These are phyloP conservation scores for Stenocarpella maydis DNA, from an alignment of 2,329 filamentous ascomycete species.

Conservation along the genomic window DNA sequence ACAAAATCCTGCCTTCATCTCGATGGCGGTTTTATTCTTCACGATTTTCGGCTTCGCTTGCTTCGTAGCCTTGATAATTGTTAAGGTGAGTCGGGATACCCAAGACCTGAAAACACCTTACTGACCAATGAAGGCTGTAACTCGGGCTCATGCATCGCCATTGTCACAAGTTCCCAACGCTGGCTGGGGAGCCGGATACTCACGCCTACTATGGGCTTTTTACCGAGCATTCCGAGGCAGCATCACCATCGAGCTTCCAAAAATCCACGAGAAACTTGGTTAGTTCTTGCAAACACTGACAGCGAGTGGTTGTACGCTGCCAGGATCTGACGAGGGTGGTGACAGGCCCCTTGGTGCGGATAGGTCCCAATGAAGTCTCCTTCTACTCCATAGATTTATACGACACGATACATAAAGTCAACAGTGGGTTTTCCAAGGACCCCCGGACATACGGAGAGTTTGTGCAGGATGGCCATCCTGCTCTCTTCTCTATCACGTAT, in stretches of 20 bases:
- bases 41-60: not conserved
- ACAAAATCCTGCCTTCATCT: not conserved
- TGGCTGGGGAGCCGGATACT: conserved; percentile 37
- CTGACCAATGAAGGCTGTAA: not conserved
- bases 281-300: not conserved
- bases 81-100: not conserved
- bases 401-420: conserved; percentile 40
- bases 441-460: conserved; percentile 42
- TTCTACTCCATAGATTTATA: conserved; percentile 42
- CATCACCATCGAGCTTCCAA: conserved; percentile 38
- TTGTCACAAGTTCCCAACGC: conserved; percentile 39
- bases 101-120: not conserved
- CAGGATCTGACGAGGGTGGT: not conserved
- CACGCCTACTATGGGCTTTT: conserved; percentile 39
- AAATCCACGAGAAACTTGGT: conserved; percentile 39
- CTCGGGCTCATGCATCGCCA: conserved; percentile 28
- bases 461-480: conserved; percentile 42
- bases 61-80: not conserved
- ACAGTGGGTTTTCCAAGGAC: conserved; percentile 41
- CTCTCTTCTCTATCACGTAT: conserved; percentile 42
- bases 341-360: conserved; percentile 38
- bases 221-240: conserved; percentile 38
- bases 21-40: not conserved
- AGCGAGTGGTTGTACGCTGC: fast-evolving
- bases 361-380: conserved; percentile 40